These are phyloP conservation scores for Craterostigma plantagineum DNA, from an alignment of 257 asterid species.

Conservation along the genomic window DNA sequence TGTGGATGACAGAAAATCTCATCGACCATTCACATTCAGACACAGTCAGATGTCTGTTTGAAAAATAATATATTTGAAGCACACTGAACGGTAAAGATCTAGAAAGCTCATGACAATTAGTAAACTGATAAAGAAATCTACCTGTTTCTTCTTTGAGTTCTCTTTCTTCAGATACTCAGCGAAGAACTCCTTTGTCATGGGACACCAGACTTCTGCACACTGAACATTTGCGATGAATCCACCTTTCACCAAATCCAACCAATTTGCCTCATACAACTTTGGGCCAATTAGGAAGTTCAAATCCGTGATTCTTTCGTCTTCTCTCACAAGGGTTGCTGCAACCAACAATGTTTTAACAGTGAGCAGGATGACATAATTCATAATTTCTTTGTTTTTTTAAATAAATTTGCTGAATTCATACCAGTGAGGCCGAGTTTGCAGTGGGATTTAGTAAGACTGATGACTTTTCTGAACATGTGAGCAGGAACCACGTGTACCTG, in stretches of 20 bases:
- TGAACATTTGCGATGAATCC: slow-evolving; percentile 97
- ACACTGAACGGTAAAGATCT: no score
- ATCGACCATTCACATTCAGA: no score
- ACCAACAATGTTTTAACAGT: slow-evolving; percentile 11
- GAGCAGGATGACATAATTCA: slow-evolving; percentile 2
- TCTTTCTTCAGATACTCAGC: slow-evolving; percentile 90
- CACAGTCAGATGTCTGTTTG: no score
- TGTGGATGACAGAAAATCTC: no score
- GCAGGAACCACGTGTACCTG: slow-evolving; percentile 99
- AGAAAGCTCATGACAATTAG: neutral
- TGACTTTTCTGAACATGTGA: slow-evolving; percentile 97
- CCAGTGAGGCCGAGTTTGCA: slow-evolving; percentile 99
- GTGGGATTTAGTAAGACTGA: slow-evolving; percentile 86
- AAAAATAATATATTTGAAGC: no score
- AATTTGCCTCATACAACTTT: slow-evolving; percentile 92
- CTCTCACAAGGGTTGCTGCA: slow-evolving; percentile 99
- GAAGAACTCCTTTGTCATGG: slow-evolving; percentile 95
- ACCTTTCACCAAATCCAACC: slow-evolving; percentile 98
- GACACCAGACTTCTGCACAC: slow-evolving; percentile 99
- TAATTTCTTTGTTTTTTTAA: neutral
- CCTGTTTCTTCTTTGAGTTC: slow-evolving; percentile 95
- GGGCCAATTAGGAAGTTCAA: slow-evolving; percentile 98
- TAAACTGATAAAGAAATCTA: slow-evolving; percentile 2
- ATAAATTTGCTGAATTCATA: slow-evolving; percentile 10
- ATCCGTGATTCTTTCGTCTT: slow-evolving; percentile 89